phyloP scores from a whole-genome alignment of 2,329 filamentous ascomycete species.

The Hirsutella minnesotensis region DNA sequence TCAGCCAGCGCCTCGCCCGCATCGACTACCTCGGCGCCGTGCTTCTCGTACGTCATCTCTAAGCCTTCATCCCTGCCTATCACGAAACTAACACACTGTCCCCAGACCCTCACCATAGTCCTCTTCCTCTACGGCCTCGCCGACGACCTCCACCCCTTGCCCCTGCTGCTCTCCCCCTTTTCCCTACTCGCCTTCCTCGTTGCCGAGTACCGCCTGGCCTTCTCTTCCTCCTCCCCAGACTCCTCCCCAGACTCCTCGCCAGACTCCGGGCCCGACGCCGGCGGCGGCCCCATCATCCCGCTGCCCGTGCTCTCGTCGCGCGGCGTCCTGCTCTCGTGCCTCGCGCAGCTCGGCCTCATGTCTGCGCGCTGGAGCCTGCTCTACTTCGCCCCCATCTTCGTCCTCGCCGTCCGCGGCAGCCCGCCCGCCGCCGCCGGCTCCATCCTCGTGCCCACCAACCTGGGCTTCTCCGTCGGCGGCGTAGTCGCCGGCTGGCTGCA shows the following conservation, averaged over 20 bases:
- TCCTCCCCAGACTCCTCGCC: too few species aligned
- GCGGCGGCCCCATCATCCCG: constrained; percentile 57
- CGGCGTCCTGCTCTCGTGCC: constrained; percentile 59
- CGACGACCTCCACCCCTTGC: constrained; percentile 44
- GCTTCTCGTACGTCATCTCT: constrained; percentile 39
- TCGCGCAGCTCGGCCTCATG: constrained; percentile 69
- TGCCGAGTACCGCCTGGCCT: constrained; percentile 53
- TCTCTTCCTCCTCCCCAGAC: too few species aligned
- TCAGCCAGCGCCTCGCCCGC: constrained; percentile 42
- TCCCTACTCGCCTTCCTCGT: constrained; percentile 41
- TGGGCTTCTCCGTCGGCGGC: constrained; percentile 65
- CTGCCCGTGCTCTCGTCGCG: constrained; percentile 56
- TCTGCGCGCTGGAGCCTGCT: constrained; percentile 68
- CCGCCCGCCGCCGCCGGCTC: constrained; percentile 58
- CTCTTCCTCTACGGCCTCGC: constrained; percentile 63
- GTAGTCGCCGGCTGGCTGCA: constrained; percentile 64
- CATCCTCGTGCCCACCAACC: constrained; percentile 70
- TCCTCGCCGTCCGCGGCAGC: constrained; percentile 30
- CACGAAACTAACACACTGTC: constrained; percentile 7
- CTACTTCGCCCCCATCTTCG: constrained; percentile 72
- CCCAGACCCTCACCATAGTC: constrained; percentile 52
- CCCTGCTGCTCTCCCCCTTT: constrained; percentile 46
- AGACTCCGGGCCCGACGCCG: too few species aligned
- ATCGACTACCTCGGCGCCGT: constrained; percentile 68
- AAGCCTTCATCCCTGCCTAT: not conserved